These are phyloP conservation scores for Zygotorulaspora danielsina DNA, from an alignment of 805 yeast species.

Conservation along the genomic window DNA sequence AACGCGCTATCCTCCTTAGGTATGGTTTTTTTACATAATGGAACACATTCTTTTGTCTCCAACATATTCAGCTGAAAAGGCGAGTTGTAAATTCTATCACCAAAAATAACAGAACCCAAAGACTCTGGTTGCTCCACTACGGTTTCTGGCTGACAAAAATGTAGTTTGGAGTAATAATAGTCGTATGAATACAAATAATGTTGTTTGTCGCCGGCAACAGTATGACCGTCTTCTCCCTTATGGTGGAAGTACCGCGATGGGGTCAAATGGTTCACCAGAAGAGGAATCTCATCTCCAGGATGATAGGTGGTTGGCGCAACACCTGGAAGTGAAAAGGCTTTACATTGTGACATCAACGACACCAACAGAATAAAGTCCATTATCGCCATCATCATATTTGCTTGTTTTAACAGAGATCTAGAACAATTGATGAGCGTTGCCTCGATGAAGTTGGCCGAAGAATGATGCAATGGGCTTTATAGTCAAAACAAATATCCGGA, in stretches of 20 bases:
- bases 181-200: conserved; percentile 70
- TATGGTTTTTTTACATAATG: conserved; percentile 59
- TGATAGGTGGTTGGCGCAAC: conserved; percentile 90
- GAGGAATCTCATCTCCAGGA: conserved; percentile 65
- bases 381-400: background rate
- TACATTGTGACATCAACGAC: conserved; percentile 9
- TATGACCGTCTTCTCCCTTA: conserved; percentile 38
- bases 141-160: conserved; percentile 68
- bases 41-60: conserved; percentile 60
- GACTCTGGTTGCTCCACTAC: conserved; percentile 72
- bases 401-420: background rate
- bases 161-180: conserved; percentile 77
- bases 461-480: no score
- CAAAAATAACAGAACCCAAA: conserved; percentile 87
- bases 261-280: conserved; percentile 85
- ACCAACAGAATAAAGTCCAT: conserved; percentile 1
- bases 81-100: conserved; percentile 91
- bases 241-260: conserved; percentile 55
- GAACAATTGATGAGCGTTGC: no score
- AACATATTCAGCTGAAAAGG: conserved; percentile 82
- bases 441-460: no score
- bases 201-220: conserved; percentile 40
- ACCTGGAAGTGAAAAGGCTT: conserved; percentile 88
- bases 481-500: no score
- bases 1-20: conserved; percentile 65